Conservation (phyloP, 306 rosid species). For the Dryas alaskensis region DNA sequence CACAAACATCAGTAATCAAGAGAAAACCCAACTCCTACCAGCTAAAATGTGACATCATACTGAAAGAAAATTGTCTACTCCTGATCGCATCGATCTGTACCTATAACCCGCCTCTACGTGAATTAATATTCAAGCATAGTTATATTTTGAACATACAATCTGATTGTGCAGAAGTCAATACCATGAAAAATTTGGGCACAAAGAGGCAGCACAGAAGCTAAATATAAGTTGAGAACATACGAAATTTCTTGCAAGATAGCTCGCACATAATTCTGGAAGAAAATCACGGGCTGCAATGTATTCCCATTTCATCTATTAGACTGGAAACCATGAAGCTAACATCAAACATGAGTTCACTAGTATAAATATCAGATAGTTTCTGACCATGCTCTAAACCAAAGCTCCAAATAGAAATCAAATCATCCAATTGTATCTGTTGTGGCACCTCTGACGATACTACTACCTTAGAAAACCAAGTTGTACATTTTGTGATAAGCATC, state of each 20-base stretch:
- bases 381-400: constrained; percentile 61
- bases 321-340: constrained; percentile 14
- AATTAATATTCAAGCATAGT: not conserved
- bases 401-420: constrained; percentile 60
- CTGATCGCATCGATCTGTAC: not conserved
- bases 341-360: not conserved
- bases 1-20: not conserved
- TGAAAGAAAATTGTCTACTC: no score
- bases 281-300: constrained; percentile 54
- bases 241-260: constrained; percentile 77
- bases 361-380: constrained; percentile 14
- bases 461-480: constrained; percentile 60
- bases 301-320: constrained; percentile 31
- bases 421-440: constrained; percentile 46
- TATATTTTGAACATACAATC: not conserved
- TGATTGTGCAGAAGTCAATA: constrained; percentile 1
- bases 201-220: constrained; percentile 23
- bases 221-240: constrained; percentile 49
- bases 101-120: not conserved
- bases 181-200: constrained; percentile 2
- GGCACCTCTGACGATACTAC: constrained; percentile 33
- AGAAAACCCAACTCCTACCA: not conserved
- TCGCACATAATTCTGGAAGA: constrained; percentile 45
- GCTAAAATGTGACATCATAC: no score
- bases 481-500: constrained; percentile 55